A percentile compares a stretch with the other conserved stretches of the same genome.
phyloP scores from a whole-genome alignment of 1,139 yeast species.

The Scheffersomyces titani region DNA sequence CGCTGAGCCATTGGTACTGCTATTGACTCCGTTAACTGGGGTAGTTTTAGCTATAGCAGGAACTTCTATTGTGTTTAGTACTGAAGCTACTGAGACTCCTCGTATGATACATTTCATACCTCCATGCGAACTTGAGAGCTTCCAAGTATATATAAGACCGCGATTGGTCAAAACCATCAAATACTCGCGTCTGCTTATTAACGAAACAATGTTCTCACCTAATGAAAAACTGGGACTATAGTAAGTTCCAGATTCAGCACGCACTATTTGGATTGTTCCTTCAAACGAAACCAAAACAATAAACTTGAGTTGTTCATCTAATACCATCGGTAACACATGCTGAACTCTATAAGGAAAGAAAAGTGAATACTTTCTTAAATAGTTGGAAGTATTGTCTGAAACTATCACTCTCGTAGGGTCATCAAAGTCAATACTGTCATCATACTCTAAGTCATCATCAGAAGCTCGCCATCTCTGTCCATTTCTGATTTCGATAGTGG shows the following conservation, averaged over 20 bases:
- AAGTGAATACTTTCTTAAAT: conserved; percentile 26
- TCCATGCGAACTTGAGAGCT: conserved; percentile 21
- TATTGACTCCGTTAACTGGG: conserved; percentile 1
- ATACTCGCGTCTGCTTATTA: conserved; percentile 49
- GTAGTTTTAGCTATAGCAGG: neutral
- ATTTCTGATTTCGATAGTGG: conserved; percentile 43
- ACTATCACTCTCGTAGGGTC: conserved; percentile 47
- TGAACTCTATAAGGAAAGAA: conserved; percentile 46
- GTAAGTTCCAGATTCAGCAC: conserved; percentile 58
- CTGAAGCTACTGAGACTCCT: conserved; percentile 53
- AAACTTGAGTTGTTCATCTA: conserved; percentile 29
- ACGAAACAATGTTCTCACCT: conserved; percentile 58
- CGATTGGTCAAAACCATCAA: conserved; percentile 57
- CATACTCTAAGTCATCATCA: conserved; percentile 30
- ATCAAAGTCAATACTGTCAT: conserved; percentile 41
- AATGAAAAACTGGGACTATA: conserved; percentile 54
- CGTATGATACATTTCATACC: conserved; percentile 30
- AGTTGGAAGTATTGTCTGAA: conserved; percentile 16
- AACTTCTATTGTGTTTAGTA: conserved; percentile 35
- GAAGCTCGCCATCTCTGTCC: conserved; percentile 44
- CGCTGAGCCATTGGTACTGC: neutral
- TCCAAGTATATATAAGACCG: conserved; percentile 55
- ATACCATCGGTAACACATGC: conserved; percentile 37
- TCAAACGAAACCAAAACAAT: conserved; percentile 71
- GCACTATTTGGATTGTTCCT: conserved; percentile 69